Evolutionary conservation across 1,284 basidiomycete species (phyloP).

Genomic region (Puccinia horiana): DNA sequence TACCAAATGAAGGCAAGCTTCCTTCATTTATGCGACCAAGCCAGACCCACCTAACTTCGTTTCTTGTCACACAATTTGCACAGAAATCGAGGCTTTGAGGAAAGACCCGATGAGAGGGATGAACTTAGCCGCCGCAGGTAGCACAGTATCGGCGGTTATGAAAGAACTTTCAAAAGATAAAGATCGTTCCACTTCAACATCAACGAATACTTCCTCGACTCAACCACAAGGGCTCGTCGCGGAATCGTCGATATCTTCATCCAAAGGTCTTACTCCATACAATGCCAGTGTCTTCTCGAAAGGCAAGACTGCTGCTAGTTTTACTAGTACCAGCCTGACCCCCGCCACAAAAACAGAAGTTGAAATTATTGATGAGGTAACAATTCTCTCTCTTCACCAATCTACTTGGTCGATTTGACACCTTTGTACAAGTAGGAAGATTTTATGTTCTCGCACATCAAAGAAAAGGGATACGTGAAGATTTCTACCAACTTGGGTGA

Average conservation of each 20-base stretch:
- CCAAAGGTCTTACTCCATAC: conserved; percentile 63
- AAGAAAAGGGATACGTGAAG: conserved; percentile 71
- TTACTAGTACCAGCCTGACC: conserved; percentile 88
- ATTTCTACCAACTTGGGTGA: conserved; percentile 86
- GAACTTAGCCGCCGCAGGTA: conserved; percentile 57
- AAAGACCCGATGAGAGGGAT: conserved; percentile 55
- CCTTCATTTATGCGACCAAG: not conserved
- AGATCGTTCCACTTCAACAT: conserved; percentile 32
- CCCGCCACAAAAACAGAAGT: conserved; percentile 75
- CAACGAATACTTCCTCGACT: conserved; percentile 7
- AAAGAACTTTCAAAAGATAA: conserved; percentile 51
- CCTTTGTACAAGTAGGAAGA: conserved; percentile 68
- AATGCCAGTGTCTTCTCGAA: conserved; percentile 87
- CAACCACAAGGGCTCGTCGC: not conserved
- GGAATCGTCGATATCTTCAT: conserved; percentile 32
- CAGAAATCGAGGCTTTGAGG: conserved; percentile 53
- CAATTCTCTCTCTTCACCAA: conserved; percentile 50
- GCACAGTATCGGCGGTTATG: conserved; percentile 53
- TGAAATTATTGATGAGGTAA: conserved; percentile 84
- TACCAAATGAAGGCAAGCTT: conserved; percentile 41
- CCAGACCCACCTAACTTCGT: not conserved
- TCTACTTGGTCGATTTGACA: not conserved
- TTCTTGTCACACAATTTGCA: conserved; percentile 7
- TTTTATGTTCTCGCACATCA: conserved; percentile 70
- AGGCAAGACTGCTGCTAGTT: conserved; percentile 83